Base-by-base conservation (phyloP, 306 rosid genomes). In the Fragaria nilgerrensis region DNA sequence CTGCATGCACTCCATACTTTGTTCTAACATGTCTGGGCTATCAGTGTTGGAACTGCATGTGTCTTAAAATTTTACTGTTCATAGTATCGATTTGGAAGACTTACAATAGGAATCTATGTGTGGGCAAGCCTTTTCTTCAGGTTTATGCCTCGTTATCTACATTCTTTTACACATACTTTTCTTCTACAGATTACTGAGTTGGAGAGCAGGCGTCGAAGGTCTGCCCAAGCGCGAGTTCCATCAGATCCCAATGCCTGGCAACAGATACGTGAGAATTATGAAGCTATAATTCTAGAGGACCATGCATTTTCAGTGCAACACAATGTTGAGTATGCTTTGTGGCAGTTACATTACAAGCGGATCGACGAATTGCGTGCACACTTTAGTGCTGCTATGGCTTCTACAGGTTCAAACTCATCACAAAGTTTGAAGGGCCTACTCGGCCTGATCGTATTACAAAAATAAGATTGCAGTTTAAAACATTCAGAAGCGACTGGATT, bases 211-310 rank as follows among this genome's bases (percentile, higher is more conserved):
- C 93, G 97, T 17, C 88, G 89, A 68, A 91, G 82, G 83, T 90
- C 99, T 36, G 91, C 91, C 76, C 94, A 91, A 84, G 89, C 90
- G 20, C 96, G 91, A 76, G 80, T 91, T 87, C 98, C 97, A 45
- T 92, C 99, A 61, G 99, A 96, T 88, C 96, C 98, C 70, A 92
- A 86, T 84, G 85, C 91, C 34, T 96, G 99, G 99, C 90, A 89
- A 68, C 99, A 91, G 89, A 85, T 91, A 68, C 99, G 97, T 58
- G 99, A 92, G 85, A 92, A 96, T 82, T 92, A 86, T 81, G 99
- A 96, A 85, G 89, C 94, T 80, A 92, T 92, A 86, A 88, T 92
- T 78, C 94, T 92, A 0, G 98, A 92, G 92, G 99, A 96, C 81
- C 89, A 92, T 86, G 89, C 84, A 36, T 96, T 96, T 80, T 83